These are phyloP conservation scores for Boletus rubropictus DNA, from an alignment of 768 basidiomycete genomes.

Conservation along the genomic window DNA sequence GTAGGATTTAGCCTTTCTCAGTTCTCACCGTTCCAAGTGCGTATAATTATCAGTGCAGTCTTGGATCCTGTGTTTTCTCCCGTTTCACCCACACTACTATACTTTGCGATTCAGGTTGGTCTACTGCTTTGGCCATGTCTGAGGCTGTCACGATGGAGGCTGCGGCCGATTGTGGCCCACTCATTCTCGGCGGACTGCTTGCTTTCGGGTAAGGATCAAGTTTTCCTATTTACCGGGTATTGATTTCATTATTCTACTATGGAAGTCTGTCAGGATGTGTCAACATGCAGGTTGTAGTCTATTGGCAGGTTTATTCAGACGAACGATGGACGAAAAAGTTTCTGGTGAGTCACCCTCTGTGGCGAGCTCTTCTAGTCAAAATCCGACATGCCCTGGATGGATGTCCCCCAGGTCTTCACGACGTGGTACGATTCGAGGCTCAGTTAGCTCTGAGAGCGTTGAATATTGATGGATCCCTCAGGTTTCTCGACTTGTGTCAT, in stretches of 20 bases:
- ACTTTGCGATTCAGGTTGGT: no score
- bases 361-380: no score
- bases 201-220: constrained; percentile 14
- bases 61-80: not conserved
- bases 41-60: constrained; percentile 4
- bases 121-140: constrained; percentile 2
- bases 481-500: constrained; percentile 24
- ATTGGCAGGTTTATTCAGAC: constrained; percentile 15
- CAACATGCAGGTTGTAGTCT: constrained; percentile 23
- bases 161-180: constrained; percentile 13
- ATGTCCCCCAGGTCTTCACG: constrained; percentile 11
- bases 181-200: constrained; percentile 20
- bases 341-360: constrained; percentile 10
- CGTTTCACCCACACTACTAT: no score
- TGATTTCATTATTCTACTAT: not conserved
- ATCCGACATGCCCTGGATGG: not conserved
- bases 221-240: not conserved
- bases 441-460: not conserved
- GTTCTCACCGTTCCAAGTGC: not conserved
- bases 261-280: constrained; percentile 26
- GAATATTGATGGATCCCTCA: not conserved
- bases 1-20: not conserved
- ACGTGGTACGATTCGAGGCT: constrained; percentile 14
- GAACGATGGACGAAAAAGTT: constrained; percentile 17
- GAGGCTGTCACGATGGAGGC: not conserved